Percentiles rank a stretch among this genome's conserved stretches.
phyloP scores from a whole-genome alignment of 1,139 yeast species.

The Candida sp. region DNA sequence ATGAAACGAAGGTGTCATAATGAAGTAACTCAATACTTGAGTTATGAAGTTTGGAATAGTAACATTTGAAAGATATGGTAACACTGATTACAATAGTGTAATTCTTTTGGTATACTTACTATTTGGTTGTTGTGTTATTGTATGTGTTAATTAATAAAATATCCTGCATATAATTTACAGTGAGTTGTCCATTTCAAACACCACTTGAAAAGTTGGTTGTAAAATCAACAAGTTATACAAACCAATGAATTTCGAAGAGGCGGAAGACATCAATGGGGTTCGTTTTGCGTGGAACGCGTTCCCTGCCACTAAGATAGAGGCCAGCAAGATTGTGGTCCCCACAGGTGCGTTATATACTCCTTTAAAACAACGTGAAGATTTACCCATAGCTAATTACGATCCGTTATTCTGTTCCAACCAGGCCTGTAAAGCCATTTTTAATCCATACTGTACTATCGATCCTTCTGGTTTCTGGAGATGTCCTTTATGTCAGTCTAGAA shows the following conservation, averaged over 20 bases:
- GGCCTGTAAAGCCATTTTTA: conserved; percentile 81
- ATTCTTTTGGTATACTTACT: too few species aligned
- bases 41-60: too few species aligned
- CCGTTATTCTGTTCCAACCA: conserved; percentile 81
- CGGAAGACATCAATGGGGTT: conserved; percentile 48
- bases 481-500: conserved; percentile 80
- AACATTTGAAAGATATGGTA: too few species aligned
- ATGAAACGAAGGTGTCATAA: too few species aligned
- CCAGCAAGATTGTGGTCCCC: conserved; percentile 90
- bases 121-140: too few species aligned
- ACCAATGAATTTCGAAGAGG: conserved; percentile 46
- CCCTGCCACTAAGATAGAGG: conserved; percentile 89
- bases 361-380: conserved; percentile 71
- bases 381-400: conserved; percentile 83
- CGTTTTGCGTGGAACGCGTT: conserved; percentile 51
- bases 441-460: conserved; percentile 87
- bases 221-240: not conserved
- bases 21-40: too few species aligned
- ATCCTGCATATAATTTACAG: not conserved
- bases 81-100: too few species aligned
- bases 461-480: conserved; percentile 87
- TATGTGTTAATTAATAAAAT: not conserved
- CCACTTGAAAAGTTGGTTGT: not conserved
- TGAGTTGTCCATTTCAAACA: conserved; percentile 3
- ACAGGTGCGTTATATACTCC: conserved; percentile 96